Evolutionary conservation across 169 alveolate species (phyloP).

Genomic region (Besnoitia besnoiti): DNA sequence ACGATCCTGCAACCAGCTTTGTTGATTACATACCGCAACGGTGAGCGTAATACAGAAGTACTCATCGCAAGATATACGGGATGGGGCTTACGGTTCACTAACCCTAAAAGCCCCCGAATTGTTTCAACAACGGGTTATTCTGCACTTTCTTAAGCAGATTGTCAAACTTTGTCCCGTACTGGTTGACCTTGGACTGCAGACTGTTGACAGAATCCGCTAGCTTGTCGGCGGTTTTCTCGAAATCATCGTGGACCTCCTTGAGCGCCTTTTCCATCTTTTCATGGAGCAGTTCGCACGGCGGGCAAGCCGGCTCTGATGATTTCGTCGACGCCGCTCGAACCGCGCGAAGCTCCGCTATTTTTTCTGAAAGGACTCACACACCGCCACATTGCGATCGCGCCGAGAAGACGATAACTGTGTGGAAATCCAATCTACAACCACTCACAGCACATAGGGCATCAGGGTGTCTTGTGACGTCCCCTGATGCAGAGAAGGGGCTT

Average conservation of each 20-base stretch:
- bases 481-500: too few relatives aligned
- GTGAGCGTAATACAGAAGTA: too few relatives aligned
- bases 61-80: too few relatives aligned
- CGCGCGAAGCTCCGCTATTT: neutral
- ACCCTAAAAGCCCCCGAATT: neutral
- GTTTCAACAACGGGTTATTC: neutral
- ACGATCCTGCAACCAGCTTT: too few relatives aligned
- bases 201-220: neutral
- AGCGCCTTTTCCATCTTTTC: constrained; percentile 9
- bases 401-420: too few relatives aligned
- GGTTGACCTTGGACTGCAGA: neutral
- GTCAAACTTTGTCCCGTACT: neutral
- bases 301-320: neutral
- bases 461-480: too few relatives aligned
- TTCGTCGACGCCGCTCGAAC: neutral
- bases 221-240: constrained; percentile 21
- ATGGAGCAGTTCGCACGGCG: neutral
- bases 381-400: too few relatives aligned
- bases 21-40: too few relatives aligned
- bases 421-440: too few relatives aligned
- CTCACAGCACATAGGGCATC: too few relatives aligned
- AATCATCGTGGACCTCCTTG: neutral
- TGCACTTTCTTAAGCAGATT: neutral
- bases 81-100: too few relatives aligned
- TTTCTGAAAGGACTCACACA: neutral